Percentiles rank a stretch among this genome's conserved stretches.
Conservation (phyloP, 2,329 filamentous ascomycete genomes). For the Microcyclospora tardicrescens region DNA sequence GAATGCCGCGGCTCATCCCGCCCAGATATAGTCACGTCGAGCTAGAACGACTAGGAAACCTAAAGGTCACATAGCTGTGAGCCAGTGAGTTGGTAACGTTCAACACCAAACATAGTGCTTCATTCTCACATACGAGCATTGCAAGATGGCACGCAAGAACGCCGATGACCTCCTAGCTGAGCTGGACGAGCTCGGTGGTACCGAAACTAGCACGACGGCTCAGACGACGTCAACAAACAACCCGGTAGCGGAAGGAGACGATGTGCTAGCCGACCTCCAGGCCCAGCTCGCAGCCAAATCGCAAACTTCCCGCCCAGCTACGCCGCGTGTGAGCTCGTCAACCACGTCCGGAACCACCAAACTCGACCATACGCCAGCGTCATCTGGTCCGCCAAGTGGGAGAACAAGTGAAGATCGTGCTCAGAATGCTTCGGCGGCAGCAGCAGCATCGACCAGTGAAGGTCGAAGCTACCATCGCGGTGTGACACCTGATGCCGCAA, state of each 20-base stretch:
- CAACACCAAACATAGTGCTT: no score
- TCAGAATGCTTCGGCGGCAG: constrained; percentile 10
- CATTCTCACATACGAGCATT: no score
- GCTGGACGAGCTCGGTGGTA: constrained; percentile 28
- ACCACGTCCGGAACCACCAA: constrained; percentile 27
- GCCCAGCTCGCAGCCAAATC: constrained; percentile 57
- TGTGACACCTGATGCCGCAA: constrained; percentile 52
- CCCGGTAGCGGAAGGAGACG: constrained; percentile 39
- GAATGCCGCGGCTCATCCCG: no score
- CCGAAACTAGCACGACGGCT: constrained; percentile 7
- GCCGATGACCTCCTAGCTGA: constrained; percentile 30
- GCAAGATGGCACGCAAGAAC: constrained; percentile 2
- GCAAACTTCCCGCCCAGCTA: constrained; percentile 63
- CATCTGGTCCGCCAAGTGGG: constrained; percentile 35
- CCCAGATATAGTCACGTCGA: no score
- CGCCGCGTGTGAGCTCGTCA: constrained; percentile 52
- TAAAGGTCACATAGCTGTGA: no score
- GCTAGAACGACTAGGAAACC: no score
- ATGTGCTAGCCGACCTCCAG: constrained; percentile 79
- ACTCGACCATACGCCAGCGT: constrained; percentile 38
- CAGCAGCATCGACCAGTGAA: constrained; percentile 57
- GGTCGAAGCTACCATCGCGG: constrained; percentile 56
- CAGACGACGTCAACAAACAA: constrained; percentile 28
- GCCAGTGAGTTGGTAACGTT: no score
- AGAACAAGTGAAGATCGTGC: constrained; percentile 53